Evolutionary conservation across 208 protist species (phyloP), one percentile per base, ranked within the genome.

Genomic region (Zelonia costaricensis): DNA sequence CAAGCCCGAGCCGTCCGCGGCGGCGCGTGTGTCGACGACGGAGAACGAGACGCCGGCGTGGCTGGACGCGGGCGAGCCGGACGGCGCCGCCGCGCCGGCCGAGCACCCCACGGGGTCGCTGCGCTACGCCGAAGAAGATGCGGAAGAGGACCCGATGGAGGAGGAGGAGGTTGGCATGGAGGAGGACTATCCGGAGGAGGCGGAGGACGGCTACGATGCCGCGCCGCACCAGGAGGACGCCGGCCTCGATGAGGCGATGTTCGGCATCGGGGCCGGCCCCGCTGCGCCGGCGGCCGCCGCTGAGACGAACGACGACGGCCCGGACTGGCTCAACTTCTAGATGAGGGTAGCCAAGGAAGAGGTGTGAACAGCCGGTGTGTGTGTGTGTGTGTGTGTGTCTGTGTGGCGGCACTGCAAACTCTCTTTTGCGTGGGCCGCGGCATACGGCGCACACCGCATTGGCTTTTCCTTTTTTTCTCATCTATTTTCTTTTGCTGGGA

Each of bases 311-410:
- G 76, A 74, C 16, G 77, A 76, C 38, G 77, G 62, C 7, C 76
- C 72, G 28, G 72, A 71, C 22, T 80, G 76, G 76, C 42, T 86
- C 12, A 69, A 86, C 23, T 86, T 86, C 33, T 86, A 74, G n/a
- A n/a, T n/a, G n/a, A n/a, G n/a, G n/a, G n/a, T n/a, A n/a, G n/a
- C n/a, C n/a, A n/a, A n/a, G n/a, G n/a, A n/a, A n/a, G n/a, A n/a
- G n/a, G n/a, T n/a, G n/a, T n/a, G n/a, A n/a, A n/a, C n/a, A n/a
- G n/a, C n/a, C n/a, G n/a, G 33, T 38, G 33, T 38, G 33, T 38
- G 33, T 38, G 33, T 38, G 33, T 38, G 33, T 38, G 33, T 38
- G 33, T 38, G 33, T 38, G 4, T 4, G 33, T 38, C 7, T 38
- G 7, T 10, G 7, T 10, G 10, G 7, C 33, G 10, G 33, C 33